Evolutionary conservation across 306 rosid genomes (phyloP), one percentile per base, ranked within the genome.

Genomic region (Castanopsis chinensis): DNA sequence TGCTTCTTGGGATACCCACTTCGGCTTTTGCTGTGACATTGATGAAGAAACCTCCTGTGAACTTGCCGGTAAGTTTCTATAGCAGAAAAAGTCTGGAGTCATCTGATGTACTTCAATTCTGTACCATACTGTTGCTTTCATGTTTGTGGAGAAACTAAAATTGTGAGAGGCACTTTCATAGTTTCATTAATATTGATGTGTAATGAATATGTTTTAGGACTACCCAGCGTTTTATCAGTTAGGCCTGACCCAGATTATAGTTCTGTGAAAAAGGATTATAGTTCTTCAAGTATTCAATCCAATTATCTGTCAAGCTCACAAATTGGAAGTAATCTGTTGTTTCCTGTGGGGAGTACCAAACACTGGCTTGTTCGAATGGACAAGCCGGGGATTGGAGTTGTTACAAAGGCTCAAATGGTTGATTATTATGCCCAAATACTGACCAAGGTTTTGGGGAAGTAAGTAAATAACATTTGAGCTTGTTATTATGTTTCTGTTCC

Each of bases 341-440:
- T 94, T 60, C 97, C 97, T 55, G 37, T 53, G 4, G 88, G 91
- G 73, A 92, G 83, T 84, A 83, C 93, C n/a, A 88, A 88, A 73
- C 90, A 86, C 51, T 94, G 98, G 98, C 90, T 94, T 78, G 97
- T 92, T 79, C 84, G 85, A 80, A 88, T 92, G 84, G 90, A 86
- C 70, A 94, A 86, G 69, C 97, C 95, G 3, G 93, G 87, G 53
- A 83, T 92, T 75, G 92, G 89, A 77, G 92, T 91, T 43, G 95
- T 94, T 83, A 87, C 97, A 74, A 94, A 92, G 86, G 97, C 98
- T 5, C 98, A 94, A 78, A 87, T 92, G 86, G 97, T 92, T 51
- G 98, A 94, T 82, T 86, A 81, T 70, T 91, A 90, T 89, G 94
- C 87, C 49, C 97, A 88, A 77, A 83, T 92, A 64, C 86, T 92